Conservation (phyloP, 306 rosid species). For the apple (Malus domestica) region ASM211411v1 NC_041804.1:16228001-16228500, state of each 20-base stretch:
- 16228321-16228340: background rate
- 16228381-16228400: background rate
- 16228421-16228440: constrained; percentile 1
- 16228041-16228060: background rate
- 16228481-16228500: constrained; percentile 19
- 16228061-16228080: background rate
- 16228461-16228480: background rate
- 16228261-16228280: background rate
- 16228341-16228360: background rate
- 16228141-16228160: background rate
- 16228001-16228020: background rate
- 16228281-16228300: background rate
- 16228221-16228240: background rate
- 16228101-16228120: background rate
- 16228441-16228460: background rate
- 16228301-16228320: background rate
- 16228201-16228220: background rate
- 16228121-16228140: background rate
- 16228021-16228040: background rate
- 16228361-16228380: constrained; percentile 18
- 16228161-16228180: background rate
- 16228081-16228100: constrained; percentile 11
- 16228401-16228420: background rate
- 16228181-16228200: background rate
- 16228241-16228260: background rate